Evolutionary conservation across 2,329 filamentous ascomycete species (phyloP).

Genomic region (Sporothrix sp.): DNA sequence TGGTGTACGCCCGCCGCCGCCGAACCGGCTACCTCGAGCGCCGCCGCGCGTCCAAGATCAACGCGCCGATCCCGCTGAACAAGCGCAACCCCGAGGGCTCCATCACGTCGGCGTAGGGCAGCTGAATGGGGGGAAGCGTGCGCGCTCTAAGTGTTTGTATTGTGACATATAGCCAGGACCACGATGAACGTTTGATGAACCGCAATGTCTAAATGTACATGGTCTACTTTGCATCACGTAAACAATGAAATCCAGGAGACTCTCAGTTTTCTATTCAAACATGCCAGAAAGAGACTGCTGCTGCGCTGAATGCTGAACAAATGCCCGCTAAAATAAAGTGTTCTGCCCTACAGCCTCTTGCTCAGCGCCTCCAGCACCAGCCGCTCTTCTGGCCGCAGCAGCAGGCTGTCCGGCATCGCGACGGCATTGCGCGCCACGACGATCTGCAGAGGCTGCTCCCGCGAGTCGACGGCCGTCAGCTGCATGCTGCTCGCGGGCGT

Average conservation of each 20-base stretch:
- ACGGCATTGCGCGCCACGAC: conserved; percentile 6
- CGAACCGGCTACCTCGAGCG: conserved; percentile 11
- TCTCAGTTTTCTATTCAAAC: too few species aligned
- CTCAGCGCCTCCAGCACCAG: conserved; percentile 10
- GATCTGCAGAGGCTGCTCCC: background rate
- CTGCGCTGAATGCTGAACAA: too few species aligned
- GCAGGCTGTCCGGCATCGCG: conserved; percentile 7
- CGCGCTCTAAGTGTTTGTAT: too few species aligned
- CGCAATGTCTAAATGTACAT: too few species aligned
- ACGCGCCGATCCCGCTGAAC: conserved; percentile 12
- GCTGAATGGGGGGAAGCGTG: too few species aligned
- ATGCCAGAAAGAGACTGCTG: too few species aligned
- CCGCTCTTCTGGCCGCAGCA: conserved; percentile 12
- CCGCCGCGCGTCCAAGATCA: conserved; percentile 6
- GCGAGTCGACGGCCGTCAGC: background rate
- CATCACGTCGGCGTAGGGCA: conserved; percentile 7
- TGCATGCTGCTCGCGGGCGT: background rate
- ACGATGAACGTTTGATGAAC: too few species aligned
- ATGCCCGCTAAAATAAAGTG: too few species aligned
- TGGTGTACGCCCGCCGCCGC: conserved; percentile 11
- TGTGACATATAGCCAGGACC: too few species aligned
- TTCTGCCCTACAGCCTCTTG: conserved; percentile 3
- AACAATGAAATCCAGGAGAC: too few species aligned
- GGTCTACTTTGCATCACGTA: too few species aligned
- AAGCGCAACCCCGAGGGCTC: conserved; percentile 14